Evolutionary conservation across 2,329 filamentous ascomycete genomes (phyloP), one percentile per base, ranked within the genome.

Genomic region (Talaromyces amestolkiae): DNA sequence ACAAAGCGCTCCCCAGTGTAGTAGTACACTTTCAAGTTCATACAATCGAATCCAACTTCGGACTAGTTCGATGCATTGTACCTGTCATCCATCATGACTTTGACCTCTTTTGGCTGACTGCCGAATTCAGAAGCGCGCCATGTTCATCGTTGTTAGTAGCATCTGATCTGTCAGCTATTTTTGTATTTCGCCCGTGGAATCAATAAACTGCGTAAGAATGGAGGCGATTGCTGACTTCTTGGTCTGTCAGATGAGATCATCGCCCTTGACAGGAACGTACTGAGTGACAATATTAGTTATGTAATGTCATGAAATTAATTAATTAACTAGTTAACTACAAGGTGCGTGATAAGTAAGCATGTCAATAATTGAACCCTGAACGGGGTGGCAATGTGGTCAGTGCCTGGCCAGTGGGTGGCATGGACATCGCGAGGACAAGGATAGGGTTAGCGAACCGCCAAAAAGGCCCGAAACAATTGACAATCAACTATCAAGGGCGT

Each of bases 91-190:
- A 60, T 45, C 41, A 53, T 53, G 59, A 53, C 45, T 61, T 51
- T 22, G 59, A 15, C 45, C 39, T 60, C 51, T 35, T 56, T 37
- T 37, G n/a, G 51, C 31, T 22, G 51, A 56, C 31, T 35, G 11
- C 51, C 51, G 51, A 56, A 56, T 22, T 9, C 9, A 56, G 51
- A 56, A 56, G n/a, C 10, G 51, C 51, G 10, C 31, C 51, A 22
- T 37, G 27, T 56, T 37, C 9, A 43, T 54, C 35, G 33, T 33
- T 37, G 27, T 54, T 59, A 65, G 63, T 39, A 51, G 47, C 58
- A 65, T 65, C 37, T 33, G 58, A 65, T 53, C 49, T 65, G 64
- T 65, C 64, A 65, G 49, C 47, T 51, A 61, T 53, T 53, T 24
- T 41, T 43, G 45, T 17, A 8, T 19, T 54, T 37, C 27, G 15